A percentile compares a stretch with the other conserved stretches of the same genome.
phyloP scores from a whole-genome alignment of 768 basidiomycete species.

The Steccherinum ochraceum region DNA sequence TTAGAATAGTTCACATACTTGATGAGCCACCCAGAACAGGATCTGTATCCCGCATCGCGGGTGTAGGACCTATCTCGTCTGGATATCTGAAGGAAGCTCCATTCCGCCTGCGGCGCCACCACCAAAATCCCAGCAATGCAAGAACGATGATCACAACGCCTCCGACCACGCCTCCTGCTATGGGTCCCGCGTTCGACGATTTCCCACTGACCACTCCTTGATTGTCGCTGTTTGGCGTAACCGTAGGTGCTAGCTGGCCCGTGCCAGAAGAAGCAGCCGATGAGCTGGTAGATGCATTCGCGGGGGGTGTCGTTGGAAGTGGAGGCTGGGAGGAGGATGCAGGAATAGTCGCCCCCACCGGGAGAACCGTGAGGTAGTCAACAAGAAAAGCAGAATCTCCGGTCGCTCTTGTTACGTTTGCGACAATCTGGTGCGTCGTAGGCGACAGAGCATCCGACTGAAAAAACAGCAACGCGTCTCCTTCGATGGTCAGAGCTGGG shows the following conservation, averaged over 20 bases:
- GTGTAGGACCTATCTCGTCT: background rate
- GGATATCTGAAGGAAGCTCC: background rate
- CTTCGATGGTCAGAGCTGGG: slow-evolving; percentile 7
- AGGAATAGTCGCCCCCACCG: slow-evolving; percentile 2
- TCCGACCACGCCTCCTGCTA: slow-evolving; percentile 16
- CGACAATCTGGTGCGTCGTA: slow-evolving; percentile 8
- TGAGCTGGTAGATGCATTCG: slow-evolving; percentile 4
- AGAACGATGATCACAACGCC: slow-evolving; percentile 10
- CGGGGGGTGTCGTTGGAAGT: background rate
- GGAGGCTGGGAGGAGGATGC: background rate
- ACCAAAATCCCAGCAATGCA: slow-evolving; percentile 5
- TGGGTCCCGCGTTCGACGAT: slow-evolving; percentile 10
- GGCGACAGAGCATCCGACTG: slow-evolving; percentile 11
- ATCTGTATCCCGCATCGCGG: background rate
- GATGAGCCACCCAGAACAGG: background rate
- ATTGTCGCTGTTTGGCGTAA: background rate
- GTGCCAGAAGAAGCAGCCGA: slow-evolving; percentile 1
- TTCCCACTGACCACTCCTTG: background rate
- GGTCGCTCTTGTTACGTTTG: slow-evolving; percentile 14
- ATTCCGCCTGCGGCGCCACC: slow-evolving; percentile 1
- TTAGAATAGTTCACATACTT: background rate
- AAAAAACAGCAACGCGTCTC: slow-evolving; percentile 14
- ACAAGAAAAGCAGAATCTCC: slow-evolving; percentile 11
- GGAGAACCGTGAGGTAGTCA: slow-evolving; percentile 13
- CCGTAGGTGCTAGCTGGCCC: background rate